These are phyloP conservation scores for Calonectria henricotiae DNA, from an alignment of 2,329 filamentous ascomycete species.

Conservation along the genomic window DNA sequence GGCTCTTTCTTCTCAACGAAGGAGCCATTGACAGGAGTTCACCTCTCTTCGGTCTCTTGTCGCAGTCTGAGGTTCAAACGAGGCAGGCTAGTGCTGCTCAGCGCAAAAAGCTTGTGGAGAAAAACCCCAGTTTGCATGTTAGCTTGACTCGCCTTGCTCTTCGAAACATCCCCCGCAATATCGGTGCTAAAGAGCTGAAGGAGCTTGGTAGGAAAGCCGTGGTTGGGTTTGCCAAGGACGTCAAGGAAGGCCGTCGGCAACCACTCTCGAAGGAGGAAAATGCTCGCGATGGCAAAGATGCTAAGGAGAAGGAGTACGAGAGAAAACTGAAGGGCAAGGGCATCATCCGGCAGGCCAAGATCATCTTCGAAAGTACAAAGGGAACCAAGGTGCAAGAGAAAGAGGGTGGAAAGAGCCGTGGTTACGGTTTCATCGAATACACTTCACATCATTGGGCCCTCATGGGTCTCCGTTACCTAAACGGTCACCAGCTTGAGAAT, in stretches of 20 bases:
- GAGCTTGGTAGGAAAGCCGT: slow-evolving; percentile 92
- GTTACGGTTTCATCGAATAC: slow-evolving; percentile 98
- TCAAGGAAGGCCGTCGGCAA: slow-evolving; percentile 82
- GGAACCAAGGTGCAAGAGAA: slow-evolving; percentile 88
- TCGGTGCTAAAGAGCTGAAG: slow-evolving; percentile 91
- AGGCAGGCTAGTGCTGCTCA: slow-evolving; percentile 90
- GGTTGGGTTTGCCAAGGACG: slow-evolving; percentile 93
- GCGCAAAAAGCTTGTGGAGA: slow-evolving; percentile 90
- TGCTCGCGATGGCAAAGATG: slow-evolving; percentile 83
- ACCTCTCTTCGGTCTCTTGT: slow-evolving; percentile 82
- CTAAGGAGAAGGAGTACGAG: slow-evolving; percentile 84
- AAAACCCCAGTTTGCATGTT: slow-evolving; percentile 90
- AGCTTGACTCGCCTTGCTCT: slow-evolving; percentile 92
- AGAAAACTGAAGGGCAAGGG: slow-evolving; percentile 87
- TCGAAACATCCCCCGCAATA: slow-evolving; percentile 88
- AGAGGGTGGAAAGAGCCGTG: slow-evolving; percentile 86
- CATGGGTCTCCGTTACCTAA: slow-evolving; percentile 95
- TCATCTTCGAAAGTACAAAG: slow-evolving; percentile 91
- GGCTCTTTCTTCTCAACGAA: slow-evolving; percentile 89
- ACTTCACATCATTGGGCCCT: slow-evolving; percentile 93
- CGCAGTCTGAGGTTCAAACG: slow-evolving; percentile 87
- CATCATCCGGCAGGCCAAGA: slow-evolving; percentile 93
- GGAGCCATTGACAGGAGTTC: slow-evolving; percentile 86
- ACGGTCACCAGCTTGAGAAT: slow-evolving; percentile 78
- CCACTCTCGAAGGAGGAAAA: slow-evolving; percentile 93